phyloP scores from a whole-genome alignment of 1,284 basidiomycete species.

The Cystobasidiaceae sp. region DNA sequence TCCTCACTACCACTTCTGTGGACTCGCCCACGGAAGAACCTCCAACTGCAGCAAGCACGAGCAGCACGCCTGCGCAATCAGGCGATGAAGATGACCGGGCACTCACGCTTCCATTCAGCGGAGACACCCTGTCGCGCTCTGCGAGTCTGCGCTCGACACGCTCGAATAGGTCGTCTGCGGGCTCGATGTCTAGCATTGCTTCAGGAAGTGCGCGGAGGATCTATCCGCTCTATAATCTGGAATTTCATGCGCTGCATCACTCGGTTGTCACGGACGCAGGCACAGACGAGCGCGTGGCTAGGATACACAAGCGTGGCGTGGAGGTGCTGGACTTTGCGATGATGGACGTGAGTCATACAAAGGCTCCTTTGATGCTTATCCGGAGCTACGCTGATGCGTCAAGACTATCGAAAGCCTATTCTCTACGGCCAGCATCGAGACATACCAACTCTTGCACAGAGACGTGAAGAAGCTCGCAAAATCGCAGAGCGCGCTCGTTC shows the following conservation, averaged over 20 bases:
- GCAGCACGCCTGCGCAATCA: not conserved
- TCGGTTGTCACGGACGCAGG: conserved; percentile 82
- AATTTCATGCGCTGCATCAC: conserved; percentile 85
- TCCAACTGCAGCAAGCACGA: not conserved
- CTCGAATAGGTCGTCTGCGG: conserved; percentile 51
- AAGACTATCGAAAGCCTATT: conserved; percentile 15
- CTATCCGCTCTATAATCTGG: conserved; percentile 87
- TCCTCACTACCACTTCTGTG: not conserved
- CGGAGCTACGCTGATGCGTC: no score
- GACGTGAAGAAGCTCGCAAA: not conserved
- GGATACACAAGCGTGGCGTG: conserved; percentile 70
- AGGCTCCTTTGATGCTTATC: no score
- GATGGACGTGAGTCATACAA: conserved; percentile 45
- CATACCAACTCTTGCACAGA: not conserved
- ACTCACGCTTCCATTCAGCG: not conserved
- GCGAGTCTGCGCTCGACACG: conserved; percentile 48
- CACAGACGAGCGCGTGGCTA: conserved; percentile 93
- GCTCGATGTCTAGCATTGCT: conserved; percentile 36
- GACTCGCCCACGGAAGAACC: not conserved
- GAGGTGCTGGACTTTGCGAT: conserved; percentile 47
- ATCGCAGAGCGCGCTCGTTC: not conserved
- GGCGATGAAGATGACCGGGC: not conserved
- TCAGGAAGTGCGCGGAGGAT: conserved; percentile 64
- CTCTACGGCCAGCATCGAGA: conserved; percentile 7
- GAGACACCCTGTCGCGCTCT: conserved; percentile 46